Evolutionary conservation across 192 early-diverging fungal species (phyloP).

Genomic region (Funneliformis mosseae): DNA sequence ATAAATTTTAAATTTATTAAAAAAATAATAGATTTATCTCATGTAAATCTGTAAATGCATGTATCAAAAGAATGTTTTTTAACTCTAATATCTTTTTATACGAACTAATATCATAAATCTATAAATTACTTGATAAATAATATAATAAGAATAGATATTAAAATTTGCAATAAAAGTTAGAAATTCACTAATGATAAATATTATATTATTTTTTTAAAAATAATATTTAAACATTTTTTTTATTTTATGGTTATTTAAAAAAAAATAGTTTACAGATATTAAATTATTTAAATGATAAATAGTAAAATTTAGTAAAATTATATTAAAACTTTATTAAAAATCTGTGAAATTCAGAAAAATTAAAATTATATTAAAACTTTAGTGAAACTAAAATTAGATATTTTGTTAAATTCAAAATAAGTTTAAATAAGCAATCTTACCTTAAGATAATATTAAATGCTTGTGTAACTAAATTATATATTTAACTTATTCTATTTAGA

Average conservation of each 20-base stretch:
- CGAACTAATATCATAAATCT: neutral
- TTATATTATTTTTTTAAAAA: neutral
- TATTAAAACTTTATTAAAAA: too few species aligned
- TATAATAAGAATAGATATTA: neutral
- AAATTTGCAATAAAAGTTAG: neutral
- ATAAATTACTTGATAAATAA: neutral
- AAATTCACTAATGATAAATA: neutral
- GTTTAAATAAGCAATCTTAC: too few species aligned
- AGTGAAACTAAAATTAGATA: too few species aligned
- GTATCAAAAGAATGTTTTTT: neutral
- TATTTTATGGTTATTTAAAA: neutral
- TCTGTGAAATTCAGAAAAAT: too few species aligned
- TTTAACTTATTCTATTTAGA: neutral
- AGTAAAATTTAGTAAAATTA: too few species aligned
- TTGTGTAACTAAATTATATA: neutral
- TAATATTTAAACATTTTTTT: too few species aligned
- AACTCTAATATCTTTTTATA: neutral
- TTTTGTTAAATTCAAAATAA: too few species aligned
- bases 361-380: too few species aligned
- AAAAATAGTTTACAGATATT: neutral
- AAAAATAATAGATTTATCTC: neutral
- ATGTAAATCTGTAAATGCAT: conserved; percentile 1
- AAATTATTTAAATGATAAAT: too few species aligned
- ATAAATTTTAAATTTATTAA: conserved; percentile 4
- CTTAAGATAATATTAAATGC: neutral